phyloP scores from a whole-genome alignment of 352 stramenopile genomes.

The Poterioochromonas sp. region DNA sequence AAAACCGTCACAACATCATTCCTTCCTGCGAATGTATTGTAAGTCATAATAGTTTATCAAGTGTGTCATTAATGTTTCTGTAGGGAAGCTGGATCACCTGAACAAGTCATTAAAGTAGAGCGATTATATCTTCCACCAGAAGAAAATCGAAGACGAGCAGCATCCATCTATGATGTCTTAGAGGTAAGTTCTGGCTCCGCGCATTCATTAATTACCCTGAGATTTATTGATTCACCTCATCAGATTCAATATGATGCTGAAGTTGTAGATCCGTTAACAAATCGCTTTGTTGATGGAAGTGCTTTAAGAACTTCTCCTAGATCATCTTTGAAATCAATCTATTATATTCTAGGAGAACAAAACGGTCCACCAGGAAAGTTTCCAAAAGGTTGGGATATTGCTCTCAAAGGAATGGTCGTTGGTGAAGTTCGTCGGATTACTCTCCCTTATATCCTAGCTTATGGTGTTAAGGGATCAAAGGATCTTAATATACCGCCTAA shows the following conservation, averaged over 20 bases:
- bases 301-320: neutral
- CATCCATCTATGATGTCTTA: neutral
- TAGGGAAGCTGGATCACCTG: neutral
- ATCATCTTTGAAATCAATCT: slow-evolving; percentile 39
- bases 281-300: neutral
- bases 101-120: neutral
- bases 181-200: neutral
- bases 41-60: neutral
- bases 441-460: slow-evolving; percentile 40
- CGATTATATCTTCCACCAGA: neutral
- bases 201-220: neutral
- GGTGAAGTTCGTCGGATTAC: slow-evolving; percentile 41
- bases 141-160: neutral
- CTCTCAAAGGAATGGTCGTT: slow-evolving; percentile 42
- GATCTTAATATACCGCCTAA: slow-evolving; percentile 36
- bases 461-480: slow-evolving; percentile 37
- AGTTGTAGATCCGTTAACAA: neutral
- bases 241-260: neutral
- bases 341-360: slow-evolving; percentile 45
- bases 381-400: slow-evolving; percentile 43
- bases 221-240: neutral
- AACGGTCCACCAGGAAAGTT: slow-evolving; percentile 39
- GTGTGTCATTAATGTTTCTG: neutral
- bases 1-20: neutral
- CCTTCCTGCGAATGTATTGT: neutral